Base-by-base conservation (phyloP, 192 early-diverging fungal genomes). In the Coemansia sp. region DNA sequence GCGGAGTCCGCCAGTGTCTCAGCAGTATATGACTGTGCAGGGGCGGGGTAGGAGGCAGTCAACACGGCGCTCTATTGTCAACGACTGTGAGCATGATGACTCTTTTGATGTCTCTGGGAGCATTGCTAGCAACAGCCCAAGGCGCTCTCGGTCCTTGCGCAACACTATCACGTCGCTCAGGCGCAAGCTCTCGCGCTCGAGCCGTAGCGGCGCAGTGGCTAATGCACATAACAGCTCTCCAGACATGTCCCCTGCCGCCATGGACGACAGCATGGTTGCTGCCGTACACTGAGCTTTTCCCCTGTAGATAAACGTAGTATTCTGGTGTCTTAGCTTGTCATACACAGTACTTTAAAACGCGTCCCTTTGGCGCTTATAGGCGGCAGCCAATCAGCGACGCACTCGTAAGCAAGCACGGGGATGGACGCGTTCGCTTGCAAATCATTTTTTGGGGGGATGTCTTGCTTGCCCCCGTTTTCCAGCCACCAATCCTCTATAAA, bases 151-250 rank as follows among this genome's bases (percentile, higher is more conserved):
- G 20, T 81, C 78, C 11, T 57, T 81, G 57, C 60, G 73, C 8
- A 81, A 81, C 63, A 81, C 78, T 0, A 81, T 81, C 36, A 81
- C 78, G 14, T 81, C 78, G 40, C 70, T 81, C 9, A 53, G 73
- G 10, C 78, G 78, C 62, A 70, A 61, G 42, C 66, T 81, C 45
- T 81, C 78, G 4, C 65, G 58, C 23, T 81, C 78, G 9, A 81
- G 78, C 38, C 63, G 71, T 26, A 71, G 59, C 26, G 66, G 69
- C 5, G 57, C 58, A 0, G 62, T 33, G 11, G 67, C 59, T 18
- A 64, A 55, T 38, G 57, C 35, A 6, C 34, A 50, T 14, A 48
- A 42, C 39, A 68, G 63, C 9, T 67, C 76, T 18, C 67, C 76
- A 1, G 67, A 69, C 24, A 48, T 61, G 24, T 46, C 76, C 1